Conservation (phyloP, 169 alveolate species). For the Plasmodium fragile region DNA sequence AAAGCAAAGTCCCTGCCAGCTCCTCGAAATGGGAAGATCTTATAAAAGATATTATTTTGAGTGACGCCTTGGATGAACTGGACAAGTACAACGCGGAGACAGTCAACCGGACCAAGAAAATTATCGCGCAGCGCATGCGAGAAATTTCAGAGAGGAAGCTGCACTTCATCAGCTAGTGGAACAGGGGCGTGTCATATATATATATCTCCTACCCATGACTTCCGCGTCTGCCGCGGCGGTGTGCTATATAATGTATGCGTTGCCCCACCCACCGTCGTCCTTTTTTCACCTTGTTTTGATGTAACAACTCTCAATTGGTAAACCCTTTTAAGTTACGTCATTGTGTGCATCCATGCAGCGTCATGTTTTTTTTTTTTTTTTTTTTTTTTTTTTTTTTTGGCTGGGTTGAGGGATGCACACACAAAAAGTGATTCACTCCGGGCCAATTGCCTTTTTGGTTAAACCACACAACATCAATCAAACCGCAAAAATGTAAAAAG, state of each 20-base stretch:
- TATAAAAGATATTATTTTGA: conserved; percentile 83
- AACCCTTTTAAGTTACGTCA: neutral
- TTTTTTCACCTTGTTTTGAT: neutral
- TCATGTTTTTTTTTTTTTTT: too few species aligned
- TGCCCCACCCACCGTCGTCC: neutral
- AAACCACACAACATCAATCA: neutral
- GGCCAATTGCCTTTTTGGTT: neutral
- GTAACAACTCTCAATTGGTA: neutral
- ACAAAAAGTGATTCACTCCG: neutral
- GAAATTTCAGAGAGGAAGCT: conserved; percentile 77
- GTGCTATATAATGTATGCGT: too few species aligned
- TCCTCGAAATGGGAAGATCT: conserved; percentile 87
- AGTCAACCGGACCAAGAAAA: conserved; percentile 81
- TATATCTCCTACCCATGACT: neutral
- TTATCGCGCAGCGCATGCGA: conserved; percentile 81
- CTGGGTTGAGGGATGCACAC: neutral
- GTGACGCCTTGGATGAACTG: conserved; percentile 84
- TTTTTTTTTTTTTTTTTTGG: neutral
- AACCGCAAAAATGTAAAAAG: neutral
- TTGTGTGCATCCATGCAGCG: neutral
- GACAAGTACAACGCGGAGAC: conserved; percentile 84
- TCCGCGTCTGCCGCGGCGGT: too few species aligned
- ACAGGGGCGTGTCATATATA: neutral
- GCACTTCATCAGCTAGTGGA: conserved; percentile 4
- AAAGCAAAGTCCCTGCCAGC: conserved; percentile 78